These are phyloP conservation scores for Gloeostereum incarnatum DNA, from an alignment of 768 basidiomycete genomes.

Conservation along the genomic window DNA sequence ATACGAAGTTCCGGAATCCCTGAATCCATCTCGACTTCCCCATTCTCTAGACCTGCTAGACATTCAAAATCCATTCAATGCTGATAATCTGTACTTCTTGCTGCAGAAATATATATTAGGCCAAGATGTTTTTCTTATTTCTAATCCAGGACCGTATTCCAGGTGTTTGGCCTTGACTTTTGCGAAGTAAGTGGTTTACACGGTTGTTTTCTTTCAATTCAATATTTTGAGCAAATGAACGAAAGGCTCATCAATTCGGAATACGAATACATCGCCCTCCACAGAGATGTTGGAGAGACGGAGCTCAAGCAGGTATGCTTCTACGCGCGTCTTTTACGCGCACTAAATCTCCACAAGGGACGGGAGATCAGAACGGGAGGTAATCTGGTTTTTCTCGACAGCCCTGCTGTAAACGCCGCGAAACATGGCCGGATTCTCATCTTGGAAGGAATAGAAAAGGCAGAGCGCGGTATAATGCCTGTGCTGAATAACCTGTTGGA, in stretches of 20 bases:
- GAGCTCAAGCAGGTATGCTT: conserved; percentile 54
- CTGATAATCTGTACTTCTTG: conserved; percentile 54
- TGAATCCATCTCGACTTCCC: conserved; percentile 39
- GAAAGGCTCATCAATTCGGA: conserved; percentile 51
- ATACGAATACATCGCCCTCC: conserved; percentile 60
- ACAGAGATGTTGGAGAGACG: conserved; percentile 63
- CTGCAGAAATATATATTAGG: conserved; percentile 61
- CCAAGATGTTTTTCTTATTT: conserved; percentile 58
- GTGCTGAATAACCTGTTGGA: conserved; percentile 62
- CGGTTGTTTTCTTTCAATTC: not conserved
- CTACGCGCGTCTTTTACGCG: too few relatives aligned
- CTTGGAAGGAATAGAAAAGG: conserved; percentile 64
- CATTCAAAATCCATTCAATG: conserved; percentile 38
- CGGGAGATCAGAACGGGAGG: conserved; percentile 54
- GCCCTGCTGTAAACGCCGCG: conserved; percentile 55
- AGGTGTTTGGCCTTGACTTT: conserved; percentile 54
- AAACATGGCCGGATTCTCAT: conserved; percentile 59
- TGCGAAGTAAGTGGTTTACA: conserved; percentile 32
- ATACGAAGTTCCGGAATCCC: conserved; percentile 42
- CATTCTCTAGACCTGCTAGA: conserved; percentile 33
- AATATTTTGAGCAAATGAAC: not conserved
- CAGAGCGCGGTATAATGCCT: conserved; percentile 66
- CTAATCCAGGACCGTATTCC: conserved; percentile 62
- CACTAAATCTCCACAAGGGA: conserved; percentile 23
- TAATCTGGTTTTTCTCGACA: conserved; percentile 58